Evolutionary conservation across 805 yeast species (phyloP), one percentile per base, ranked within the genome.

Genomic region (Metschnikowia santaceciliae): DNA sequence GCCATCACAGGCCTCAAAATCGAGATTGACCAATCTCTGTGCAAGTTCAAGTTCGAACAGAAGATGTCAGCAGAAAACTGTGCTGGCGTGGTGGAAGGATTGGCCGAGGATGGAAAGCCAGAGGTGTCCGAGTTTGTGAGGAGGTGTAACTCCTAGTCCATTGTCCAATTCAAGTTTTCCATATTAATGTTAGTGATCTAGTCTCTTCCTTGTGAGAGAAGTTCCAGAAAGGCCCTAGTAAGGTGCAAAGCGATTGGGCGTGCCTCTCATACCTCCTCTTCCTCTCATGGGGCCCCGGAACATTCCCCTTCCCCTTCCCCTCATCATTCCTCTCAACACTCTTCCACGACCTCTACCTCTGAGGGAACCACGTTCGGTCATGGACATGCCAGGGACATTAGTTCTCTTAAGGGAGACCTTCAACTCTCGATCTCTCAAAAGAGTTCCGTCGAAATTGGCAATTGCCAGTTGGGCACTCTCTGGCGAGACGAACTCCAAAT

Each of bases 361-460:
- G 32, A 77, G 71, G n/a, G 61, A 61, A 1, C 72, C 70, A 39
- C 74, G 55, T 41, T 60, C 64, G 54, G 43, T 40, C 15, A 62
- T 51, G 35, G 69, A 62, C 61, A 83, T 72, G 1, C 92, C 92
- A 2, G 95, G 96, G 19, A 88, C 67, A 59, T 90, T 89, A 2
- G 96, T 88, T 61, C 96, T 77, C 66, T 89, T 89, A 17, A 88
- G 84, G 34, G 76, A 72, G 32, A 90, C 94, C 64, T 85, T 88
- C 59, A 90, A 72, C 54, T 78, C 80, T 52, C 96, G 76, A 22
- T 86, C 91, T 58, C 81, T 75, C 62, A 90, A 83, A 23, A 74
- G 69, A 1, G 84, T 71, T 32, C 86, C 92, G 60, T 88, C 82
- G 54, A 85, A 71, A 14, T 76, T 71, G 6, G 66, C 70, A 39